Evolutionary conservation across 1,284 basidiomycete species (phyloP).

Genomic region (Apiotrichum mycotoxinovorans): DNA sequence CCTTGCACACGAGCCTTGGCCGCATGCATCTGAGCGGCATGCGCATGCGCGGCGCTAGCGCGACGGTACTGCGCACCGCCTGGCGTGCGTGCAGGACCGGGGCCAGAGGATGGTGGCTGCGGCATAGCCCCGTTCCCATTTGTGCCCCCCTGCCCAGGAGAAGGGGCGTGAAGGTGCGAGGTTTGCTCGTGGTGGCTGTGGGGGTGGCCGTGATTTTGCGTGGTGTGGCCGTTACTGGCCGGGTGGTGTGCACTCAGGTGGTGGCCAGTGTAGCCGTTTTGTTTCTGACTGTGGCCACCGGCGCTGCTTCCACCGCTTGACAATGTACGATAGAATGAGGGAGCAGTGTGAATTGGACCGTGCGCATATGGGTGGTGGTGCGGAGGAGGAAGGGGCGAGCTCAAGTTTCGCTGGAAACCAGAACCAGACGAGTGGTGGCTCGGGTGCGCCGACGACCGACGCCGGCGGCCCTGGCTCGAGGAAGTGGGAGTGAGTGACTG

Average conservation of each 20-base stretch:
- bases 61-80: neutral
- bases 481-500: neutral
- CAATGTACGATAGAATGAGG: neutral
- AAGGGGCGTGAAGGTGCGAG: neutral
- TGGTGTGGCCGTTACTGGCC: neutral
- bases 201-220: neutral
- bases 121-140: neutral
- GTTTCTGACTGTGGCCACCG: neutral
- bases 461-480: neutral
- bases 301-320: neutral
- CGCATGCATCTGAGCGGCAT: neutral
- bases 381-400: neutral
- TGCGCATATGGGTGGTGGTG: slow-evolving; percentile 1
- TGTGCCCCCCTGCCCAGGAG: neutral
- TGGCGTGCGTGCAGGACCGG: neutral
- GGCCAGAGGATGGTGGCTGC: neutral
- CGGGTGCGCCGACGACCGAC: neutral
- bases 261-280: neutral
- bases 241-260: neutral
- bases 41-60: neutral
- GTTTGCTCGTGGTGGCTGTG: neutral
- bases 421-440: neutral
- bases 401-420: neutral
- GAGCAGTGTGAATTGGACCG: slow-evolving; percentile 1
- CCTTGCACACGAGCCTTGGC: neutral